Evolutionary conservation across 768 basidiomycete genomes (phyloP).

Genomic region (Dictyophora rubrovolvata): DNA sequence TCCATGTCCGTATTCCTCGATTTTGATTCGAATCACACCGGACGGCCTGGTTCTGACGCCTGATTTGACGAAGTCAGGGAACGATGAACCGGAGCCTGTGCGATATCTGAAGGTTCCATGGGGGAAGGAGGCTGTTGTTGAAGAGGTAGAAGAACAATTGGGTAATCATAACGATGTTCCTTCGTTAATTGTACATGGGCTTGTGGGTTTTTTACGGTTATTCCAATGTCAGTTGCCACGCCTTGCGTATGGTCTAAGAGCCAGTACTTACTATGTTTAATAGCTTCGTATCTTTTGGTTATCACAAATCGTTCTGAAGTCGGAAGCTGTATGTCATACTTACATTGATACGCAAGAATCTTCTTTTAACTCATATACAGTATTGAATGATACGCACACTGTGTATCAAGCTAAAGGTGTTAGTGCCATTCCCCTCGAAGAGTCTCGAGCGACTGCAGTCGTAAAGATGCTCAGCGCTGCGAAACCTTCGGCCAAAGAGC

Average conservation of each 20-base stretch:
- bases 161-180: constrained; percentile 41
- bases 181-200: constrained; percentile 57
- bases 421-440: constrained; percentile 59
- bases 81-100: constrained; percentile 13
- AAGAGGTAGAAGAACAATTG: constrained; percentile 31
- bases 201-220: constrained; percentile 64
- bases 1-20: constrained; percentile 59
- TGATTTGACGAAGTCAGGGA: constrained; percentile 19
- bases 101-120: constrained; percentile 46
- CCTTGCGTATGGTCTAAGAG: constrained; percentile 10
- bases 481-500: background rate
- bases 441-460: constrained; percentile 46
- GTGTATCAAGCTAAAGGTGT: constrained; percentile 65
- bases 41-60: constrained; percentile 63
- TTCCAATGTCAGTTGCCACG: constrained; percentile 47
- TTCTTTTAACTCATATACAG: constrained; percentile 26
- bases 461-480: constrained; percentile 33
- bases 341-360: background rate
- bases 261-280: constrained; percentile 1
- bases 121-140: constrained; percentile 46
- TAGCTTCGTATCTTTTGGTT: constrained; percentile 70
- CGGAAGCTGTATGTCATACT: constrained; percentile 49
- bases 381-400: constrained; percentile 49
- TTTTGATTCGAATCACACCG: constrained; percentile 48
- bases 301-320: constrained; percentile 53